Evolutionary conservation across 2,329 filamentous ascomycete genomes (phyloP), one percentile per base, ranked within the genome.

Genomic region (Diaporthe capsici): DNA sequence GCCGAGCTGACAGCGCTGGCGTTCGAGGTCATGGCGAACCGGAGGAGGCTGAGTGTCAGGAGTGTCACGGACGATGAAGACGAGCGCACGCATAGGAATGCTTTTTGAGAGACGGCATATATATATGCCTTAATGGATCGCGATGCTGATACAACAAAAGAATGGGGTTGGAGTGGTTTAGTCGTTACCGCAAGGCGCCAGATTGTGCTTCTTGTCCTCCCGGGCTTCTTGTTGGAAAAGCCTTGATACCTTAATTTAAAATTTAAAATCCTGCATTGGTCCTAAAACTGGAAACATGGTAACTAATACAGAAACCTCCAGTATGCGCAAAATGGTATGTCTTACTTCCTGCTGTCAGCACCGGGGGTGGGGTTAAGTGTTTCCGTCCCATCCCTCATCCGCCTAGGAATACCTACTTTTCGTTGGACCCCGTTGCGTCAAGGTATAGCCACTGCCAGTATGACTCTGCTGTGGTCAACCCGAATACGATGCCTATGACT

Each of bases 1-100:
- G 71, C 75, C 6, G 75, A 76, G 71, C 71, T 73, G 28, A 73
- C 75, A 3, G 75, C 71, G 2, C 55, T 76, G 63, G 75, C 75
- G 0, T 76, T 73, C 12, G 74, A 75, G 37, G 71, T 76, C 10
- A 74, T 76, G 74, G 74, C 60, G 31, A 75, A 72, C 31, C 51
- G 68, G 31, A 67, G 74, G 39, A 72, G 70, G 60, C 63, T 75
- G 2, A 75, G 74, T 31, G 55, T 57, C 1, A 57, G 63, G 51
- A 68, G 72, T 31, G 58, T 58, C 31, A 75, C 74, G 42, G 68
- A 72, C 2, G 68, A 72, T 47, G 74, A 75, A 17, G 68, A 63
- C 28, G 53, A 75, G 20, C 57, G 31, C 25, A 20, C 22, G 9
- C 57, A 28, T 2, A 28, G 22, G 31, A 37, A 4, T 68, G 22